Evolutionary conservation across 2,329 filamentous ascomycete species (phyloP), one percentile per base, ranked within the genome.

Genomic region (Albophoma yamanashiensis): DNA sequence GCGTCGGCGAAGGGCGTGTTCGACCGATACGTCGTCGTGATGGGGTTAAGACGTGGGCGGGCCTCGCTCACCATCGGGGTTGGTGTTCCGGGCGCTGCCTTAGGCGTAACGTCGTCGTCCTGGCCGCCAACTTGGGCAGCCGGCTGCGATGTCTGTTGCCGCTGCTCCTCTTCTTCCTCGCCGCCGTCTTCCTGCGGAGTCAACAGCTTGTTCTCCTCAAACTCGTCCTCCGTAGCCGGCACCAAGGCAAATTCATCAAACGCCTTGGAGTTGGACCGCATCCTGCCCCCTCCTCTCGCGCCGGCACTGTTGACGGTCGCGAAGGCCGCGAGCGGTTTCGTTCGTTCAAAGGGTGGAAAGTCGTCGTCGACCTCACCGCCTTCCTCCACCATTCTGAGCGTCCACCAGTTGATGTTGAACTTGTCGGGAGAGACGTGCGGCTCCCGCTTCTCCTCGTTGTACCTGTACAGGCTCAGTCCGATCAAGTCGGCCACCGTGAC

Each of bases 341-440:
- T 90, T 42, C 90, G 82, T 61, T 89, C 87, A 47, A 94, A 78
- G 0, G 90, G 86, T 39, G 89, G 89, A 64, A 94, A 94, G 68
- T 94, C 91, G 64, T 91, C 89, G 65, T 95, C 90, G 1, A 93
- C 86, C 68, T 94, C 90, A 56, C 89, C 91, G 60, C 90, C 89
- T 69, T 94, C 86, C 62, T 94, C 86, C 1, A 92, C 89, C 85
- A 95, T 92, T 47, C 89, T 83, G 60, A 95, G 75, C 31, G 86
- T 90, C 88, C 89, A 94, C 77, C 86, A 86, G 68, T 93, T 93
- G 66, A 92, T 87, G 66, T 90, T 91, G 58, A 85, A 78, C 68
- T 91, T 89, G 57, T 86, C 82, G 2, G 76, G 70, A 0, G 84
- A 76, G 12, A 94, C 76, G 0, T 81, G 70, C 4, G 90, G 90